phyloP scores from a whole-genome alignment of 257 asterid genomes.

The Apocynum venetum region DNA sequence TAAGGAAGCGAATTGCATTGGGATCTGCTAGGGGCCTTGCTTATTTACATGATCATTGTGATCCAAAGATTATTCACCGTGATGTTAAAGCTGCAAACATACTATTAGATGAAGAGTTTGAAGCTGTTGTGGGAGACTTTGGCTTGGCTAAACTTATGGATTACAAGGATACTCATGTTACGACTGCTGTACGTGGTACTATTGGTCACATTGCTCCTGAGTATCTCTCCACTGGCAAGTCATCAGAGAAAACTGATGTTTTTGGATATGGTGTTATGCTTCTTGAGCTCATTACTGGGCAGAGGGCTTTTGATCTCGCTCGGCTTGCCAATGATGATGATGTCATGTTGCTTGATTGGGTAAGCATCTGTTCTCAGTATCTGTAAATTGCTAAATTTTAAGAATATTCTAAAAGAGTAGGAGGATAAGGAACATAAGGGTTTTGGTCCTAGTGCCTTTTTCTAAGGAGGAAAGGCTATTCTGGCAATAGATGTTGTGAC shows the following conservation, averaged over 20 bases:
- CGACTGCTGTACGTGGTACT: slow-evolving; percentile 90
- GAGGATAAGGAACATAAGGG: too few relatives aligned
- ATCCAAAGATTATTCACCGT: slow-evolving; percentile 85
- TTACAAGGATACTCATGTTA: slow-evolving; percentile 90
- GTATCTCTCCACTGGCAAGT: slow-evolving; percentile 74
- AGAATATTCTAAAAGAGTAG: too few relatives aligned
- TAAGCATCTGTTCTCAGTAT: slow-evolving; percentile 26
- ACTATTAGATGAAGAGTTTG: slow-evolving; percentile 82
- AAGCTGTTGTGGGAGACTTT: slow-evolving; percentile 94
- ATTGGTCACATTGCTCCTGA: slow-evolving; percentile 87
- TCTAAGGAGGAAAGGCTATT: background rate
- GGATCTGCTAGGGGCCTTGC: slow-evolving; percentile 93
- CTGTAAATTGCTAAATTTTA: too few relatives aligned
- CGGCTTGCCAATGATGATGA: slow-evolving; percentile 88
- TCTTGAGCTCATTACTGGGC: slow-evolving; percentile 95
- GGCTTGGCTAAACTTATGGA: slow-evolving; percentile 96
- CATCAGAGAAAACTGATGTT: slow-evolving; percentile 90
- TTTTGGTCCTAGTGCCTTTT: background rate
- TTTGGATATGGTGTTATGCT: slow-evolving; percentile 93
- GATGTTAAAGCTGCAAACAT: slow-evolving; percentile 89
- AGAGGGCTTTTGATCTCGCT: slow-evolving; percentile 88
- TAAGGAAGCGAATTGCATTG: slow-evolving; percentile 63
- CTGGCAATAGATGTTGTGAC: background rate
- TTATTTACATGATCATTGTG: slow-evolving; percentile 91
- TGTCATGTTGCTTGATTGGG: slow-evolving; percentile 96